These are phyloP conservation scores for Ascochyta viciae-villosae DNA, from an alignment of 2,329 filamentous ascomycete genomes.

Conservation along the genomic window DNA sequence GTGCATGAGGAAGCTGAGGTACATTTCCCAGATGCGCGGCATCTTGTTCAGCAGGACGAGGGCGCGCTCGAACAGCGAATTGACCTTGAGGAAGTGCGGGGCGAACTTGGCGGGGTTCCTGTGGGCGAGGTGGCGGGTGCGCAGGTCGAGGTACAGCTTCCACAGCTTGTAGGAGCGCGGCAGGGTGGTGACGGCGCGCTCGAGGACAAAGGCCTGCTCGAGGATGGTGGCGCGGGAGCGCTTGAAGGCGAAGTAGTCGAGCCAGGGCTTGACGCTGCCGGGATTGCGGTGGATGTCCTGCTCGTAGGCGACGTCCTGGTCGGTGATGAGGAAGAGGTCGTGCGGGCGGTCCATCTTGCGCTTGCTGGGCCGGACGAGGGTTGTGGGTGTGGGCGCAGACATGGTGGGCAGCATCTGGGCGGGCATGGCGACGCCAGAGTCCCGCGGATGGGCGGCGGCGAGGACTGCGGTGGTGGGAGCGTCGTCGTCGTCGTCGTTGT, in stretches of 20 bases:
- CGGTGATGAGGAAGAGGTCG: conserved; percentile 64
- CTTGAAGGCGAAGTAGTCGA: conserved; percentile 93
- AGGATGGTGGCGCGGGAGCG: conserved; percentile 80
- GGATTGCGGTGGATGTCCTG: conserved; percentile 90
- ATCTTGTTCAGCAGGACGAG: conserved; percentile 97
- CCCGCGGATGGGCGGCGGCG: conserved; percentile 36
- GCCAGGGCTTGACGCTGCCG: conserved; percentile 89
- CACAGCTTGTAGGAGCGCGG: conserved; percentile 97
- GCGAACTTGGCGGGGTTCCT: conserved; percentile 83
- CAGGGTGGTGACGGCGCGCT: conserved; percentile 86
- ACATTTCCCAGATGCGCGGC: conserved; percentile 98
- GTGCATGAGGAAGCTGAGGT: conserved; percentile 85
- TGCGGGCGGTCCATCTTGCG: conserved; percentile 44
- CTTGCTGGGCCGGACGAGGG: conserved; percentile 44
- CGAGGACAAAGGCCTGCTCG: conserved; percentile 87
- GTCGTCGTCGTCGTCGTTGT: neutral
- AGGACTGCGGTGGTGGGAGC: conserved; percentile 1
- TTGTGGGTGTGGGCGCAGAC: conserved; percentile 28
- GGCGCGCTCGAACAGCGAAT: conserved; percentile 90
- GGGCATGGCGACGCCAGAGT: conserved; percentile 51
- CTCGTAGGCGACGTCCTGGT: conserved; percentile 94
- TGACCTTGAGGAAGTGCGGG: conserved; percentile 89
- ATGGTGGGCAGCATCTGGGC: conserved; percentile 52
- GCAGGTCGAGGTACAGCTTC: conserved; percentile 93
- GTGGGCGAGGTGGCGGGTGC: conserved; percentile 79